Evolutionary conservation across 176 grass and related monocot genomes (phyloP).

Genomic region (Oryza nivara): DNA sequence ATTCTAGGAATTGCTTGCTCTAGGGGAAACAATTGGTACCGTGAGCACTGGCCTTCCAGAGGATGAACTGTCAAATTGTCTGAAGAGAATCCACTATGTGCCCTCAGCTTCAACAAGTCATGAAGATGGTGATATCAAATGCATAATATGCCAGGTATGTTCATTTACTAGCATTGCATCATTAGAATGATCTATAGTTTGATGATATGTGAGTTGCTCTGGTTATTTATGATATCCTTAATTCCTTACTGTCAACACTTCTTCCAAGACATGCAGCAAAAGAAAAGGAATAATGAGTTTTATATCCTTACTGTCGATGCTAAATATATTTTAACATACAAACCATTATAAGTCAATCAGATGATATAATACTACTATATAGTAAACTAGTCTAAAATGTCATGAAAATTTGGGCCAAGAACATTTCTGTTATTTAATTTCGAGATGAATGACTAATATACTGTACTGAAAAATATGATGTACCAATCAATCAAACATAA

Average conservation of each 20-base stretch:
- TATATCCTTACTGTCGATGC: neutral
- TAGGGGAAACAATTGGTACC: conserved; percentile 79
- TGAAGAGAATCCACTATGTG: conserved; percentile 57
- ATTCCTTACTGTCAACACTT: neutral
- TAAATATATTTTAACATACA: neutral
- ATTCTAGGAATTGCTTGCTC: conserved; percentile 66
- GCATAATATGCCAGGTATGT: conserved; percentile 78
- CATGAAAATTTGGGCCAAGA: neutral
- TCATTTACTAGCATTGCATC: neutral
- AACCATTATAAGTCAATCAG: neutral
- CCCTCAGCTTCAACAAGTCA: conserved; percentile 21
- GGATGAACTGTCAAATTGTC: conserved; percentile 53
- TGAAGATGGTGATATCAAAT: conserved; percentile 70
- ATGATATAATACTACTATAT: neutral
- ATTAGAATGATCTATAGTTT: neutral
- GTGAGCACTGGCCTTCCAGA: conserved; percentile 86
- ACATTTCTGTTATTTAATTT: neutral
- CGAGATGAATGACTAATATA: neutral
- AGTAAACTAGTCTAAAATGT: neutral
- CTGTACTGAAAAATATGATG: neutral
- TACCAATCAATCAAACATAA: neutral
- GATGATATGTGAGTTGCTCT: neutral
- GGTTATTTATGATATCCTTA: neutral
- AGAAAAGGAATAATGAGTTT: neutral
- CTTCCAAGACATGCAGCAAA: neutral